phyloP scores from a whole-genome alignment of 768 basidiomycete genomes.

The Phylloporus sp. region DNA sequence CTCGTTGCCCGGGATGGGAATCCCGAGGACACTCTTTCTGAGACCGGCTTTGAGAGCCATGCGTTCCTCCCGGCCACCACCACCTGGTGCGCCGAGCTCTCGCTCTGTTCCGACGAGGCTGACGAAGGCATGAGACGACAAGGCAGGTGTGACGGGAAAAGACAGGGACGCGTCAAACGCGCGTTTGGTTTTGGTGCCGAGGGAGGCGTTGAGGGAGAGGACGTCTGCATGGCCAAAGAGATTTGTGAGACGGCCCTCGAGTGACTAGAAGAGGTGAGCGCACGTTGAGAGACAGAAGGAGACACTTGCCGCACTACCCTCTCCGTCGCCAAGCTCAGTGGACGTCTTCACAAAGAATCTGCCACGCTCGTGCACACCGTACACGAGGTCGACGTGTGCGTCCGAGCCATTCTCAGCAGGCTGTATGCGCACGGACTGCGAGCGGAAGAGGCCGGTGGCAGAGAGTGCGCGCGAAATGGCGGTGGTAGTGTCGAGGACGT shows the following conservation, averaged over 20 bases:
- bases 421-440: conserved; percentile 63
- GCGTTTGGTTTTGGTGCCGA: conserved; percentile 84
- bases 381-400: conserved; percentile 75
- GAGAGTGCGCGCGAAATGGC: conserved; percentile 61
- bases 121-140: conserved; percentile 68
- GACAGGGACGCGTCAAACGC: conserved; percentile 72
- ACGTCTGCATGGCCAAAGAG: conserved; percentile 90
- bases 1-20: conserved; percentile 50
- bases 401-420: conserved; percentile 48
- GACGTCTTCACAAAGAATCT: conserved; percentile 75
- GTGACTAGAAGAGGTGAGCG: conserved; percentile 45
- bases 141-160: conserved; percentile 55
- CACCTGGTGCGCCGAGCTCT: conserved; percentile 50
- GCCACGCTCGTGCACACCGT: conserved; percentile 73
- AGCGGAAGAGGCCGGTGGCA: conserved; percentile 73
- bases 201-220: conserved; percentile 74
- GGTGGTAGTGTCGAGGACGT: conserved; percentile 68
- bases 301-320: conserved; percentile 81
- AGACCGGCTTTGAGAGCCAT: conserved; percentile 72
- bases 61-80: conserved; percentile 26
- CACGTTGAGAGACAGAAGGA: background rate
- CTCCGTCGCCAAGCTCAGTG: conserved; percentile 91
- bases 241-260: conserved; percentile 80
- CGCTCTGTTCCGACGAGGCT: conserved; percentile 70
- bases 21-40: conserved; percentile 16